phyloP scores from a whole-genome alignment of 176 grass and related monocot species.

The Pontederia paniculata region DNA sequence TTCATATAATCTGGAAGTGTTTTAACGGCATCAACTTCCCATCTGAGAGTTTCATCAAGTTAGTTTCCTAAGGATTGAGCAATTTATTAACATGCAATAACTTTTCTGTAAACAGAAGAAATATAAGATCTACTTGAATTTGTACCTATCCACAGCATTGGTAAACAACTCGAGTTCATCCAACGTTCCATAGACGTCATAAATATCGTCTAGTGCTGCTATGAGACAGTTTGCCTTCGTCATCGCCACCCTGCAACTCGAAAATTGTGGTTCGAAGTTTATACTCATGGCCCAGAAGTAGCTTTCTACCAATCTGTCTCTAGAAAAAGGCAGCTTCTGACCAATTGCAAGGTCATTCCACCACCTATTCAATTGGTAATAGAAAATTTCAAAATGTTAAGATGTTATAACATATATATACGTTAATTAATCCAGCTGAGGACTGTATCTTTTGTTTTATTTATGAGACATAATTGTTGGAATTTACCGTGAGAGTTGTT shows the following conservation, averaged over 20 bases:
- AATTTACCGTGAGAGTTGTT: too few relatives aligned
- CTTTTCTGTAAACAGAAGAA: background rate
- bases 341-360: slow-evolving; percentile 9
- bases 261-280: slow-evolving; percentile 5
- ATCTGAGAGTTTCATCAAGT: slow-evolving; percentile 1
- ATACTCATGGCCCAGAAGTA: slow-evolving; percentile 1
- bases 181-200: slow-evolving; percentile 4
- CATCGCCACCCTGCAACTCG: background rate
- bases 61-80: too few relatives aligned
- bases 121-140: background rate
- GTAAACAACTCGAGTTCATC: slow-evolving; percentile 1
- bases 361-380: slow-evolving; percentile 8
- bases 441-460: too few relatives aligned
- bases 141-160: background rate
- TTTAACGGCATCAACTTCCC: slow-evolving; percentile 7
- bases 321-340: slow-evolving; percentile 4
- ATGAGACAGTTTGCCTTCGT: slow-evolving; percentile 12
- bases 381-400: too few relatives aligned
- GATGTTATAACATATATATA: too few relatives aligned
- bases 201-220: slow-evolving; percentile 5
- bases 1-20: slow-evolving; percentile 16
- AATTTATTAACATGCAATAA: background rate
- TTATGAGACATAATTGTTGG: too few relatives aligned
- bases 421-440: too few relatives aligned
- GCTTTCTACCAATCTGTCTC: slow-evolving; percentile 15